Percentiles rank a stretch among this genome's conserved stretches.
phyloP scores from a whole-genome alignment of 345 rosid genomes.

The Aquilaria yunnanensis region DNA sequence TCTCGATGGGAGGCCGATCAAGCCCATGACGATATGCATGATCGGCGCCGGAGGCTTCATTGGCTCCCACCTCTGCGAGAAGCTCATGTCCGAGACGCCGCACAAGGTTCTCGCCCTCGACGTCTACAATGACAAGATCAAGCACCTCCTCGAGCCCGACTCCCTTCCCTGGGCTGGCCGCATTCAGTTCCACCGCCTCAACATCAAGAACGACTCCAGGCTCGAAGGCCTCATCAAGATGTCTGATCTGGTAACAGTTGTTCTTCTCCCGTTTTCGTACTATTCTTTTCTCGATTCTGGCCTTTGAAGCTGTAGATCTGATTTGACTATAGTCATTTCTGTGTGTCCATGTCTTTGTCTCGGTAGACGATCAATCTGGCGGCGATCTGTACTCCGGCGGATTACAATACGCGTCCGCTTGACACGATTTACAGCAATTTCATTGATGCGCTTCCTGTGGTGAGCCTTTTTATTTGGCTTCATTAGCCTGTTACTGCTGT shows the following conservation, averaged over 20 bases:
- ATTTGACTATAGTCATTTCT: background rate
- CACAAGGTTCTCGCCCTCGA: conserved; percentile 88
- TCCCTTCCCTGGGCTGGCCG: conserved; percentile 48
- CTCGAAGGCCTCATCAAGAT: conserved; percentile 95
- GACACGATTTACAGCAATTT: conserved; percentile 98
- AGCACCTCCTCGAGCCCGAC: conserved; percentile 77
- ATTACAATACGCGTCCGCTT: conserved; percentile 96
- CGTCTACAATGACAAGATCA: conserved; percentile 97
- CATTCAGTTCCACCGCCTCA: conserved; percentile 96
- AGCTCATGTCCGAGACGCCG: conserved; percentile 66
- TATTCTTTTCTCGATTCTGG: background rate
- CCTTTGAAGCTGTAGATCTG: conserved; percentile 7
- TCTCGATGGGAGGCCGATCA: conserved; percentile 83
- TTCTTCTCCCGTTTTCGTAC: background rate
- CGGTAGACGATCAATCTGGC: conserved; percentile 84
- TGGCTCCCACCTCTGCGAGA: conserved; percentile 95
- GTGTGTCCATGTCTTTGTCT: background rate
- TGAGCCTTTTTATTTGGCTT: conserved; percentile 23
- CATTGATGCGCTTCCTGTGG: conserved; percentile 98
- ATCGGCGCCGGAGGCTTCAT: conserved; percentile 99
- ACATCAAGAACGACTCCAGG: conserved; percentile 90
- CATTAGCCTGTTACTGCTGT: background rate
- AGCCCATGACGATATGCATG: conserved; percentile 85
- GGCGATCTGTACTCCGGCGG: conserved; percentile 99
- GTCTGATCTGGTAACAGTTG: conserved; percentile 73